A percentile compares a stretch with the other conserved stretches of the same genome.
phyloP scores from a whole-genome alignment of 176 grass and related monocot genomes.

The Leersia perrieri region DNA sequence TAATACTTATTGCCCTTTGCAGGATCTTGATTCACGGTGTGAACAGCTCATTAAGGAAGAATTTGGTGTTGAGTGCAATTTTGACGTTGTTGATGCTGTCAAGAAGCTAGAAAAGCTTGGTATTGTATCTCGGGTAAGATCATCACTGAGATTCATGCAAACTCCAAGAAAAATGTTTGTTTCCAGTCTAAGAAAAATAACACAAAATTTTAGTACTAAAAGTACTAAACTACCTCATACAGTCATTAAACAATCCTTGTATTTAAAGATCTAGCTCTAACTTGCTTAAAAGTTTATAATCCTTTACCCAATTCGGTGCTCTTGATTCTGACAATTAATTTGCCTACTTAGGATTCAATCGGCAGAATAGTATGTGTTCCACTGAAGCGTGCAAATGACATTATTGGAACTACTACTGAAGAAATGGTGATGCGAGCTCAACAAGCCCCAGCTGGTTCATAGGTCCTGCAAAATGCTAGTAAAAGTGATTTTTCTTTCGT shows the following conservation, averaged over 20 bases:
- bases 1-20: background rate
- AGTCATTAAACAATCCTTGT: background rate
- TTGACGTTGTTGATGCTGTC: constrained; percentile 83
- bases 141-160: background rate
- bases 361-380: constrained; percentile 66
- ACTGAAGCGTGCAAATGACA: constrained; percentile 81
- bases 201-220: background rate
- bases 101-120: constrained; percentile 88
- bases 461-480: background rate
- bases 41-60: constrained; percentile 86
- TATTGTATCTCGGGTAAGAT: constrained; percentile 86
- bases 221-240: background rate
- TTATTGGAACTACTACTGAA: constrained; percentile 88
- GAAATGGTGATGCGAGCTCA: constrained; percentile 78
- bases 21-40: constrained; percentile 83
- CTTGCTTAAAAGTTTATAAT: background rate
- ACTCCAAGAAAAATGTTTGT: background rate
- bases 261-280: background rate
- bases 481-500: background rate
- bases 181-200: background rate
- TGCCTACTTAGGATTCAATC: constrained; percentile 56
- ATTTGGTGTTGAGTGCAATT: constrained; percentile 74
- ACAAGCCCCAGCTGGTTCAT: constrained; percentile 26
- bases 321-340: background rate
- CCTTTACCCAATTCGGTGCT: background rate